Evolutionary conservation across 2,329 filamentous ascomycete species (phyloP), one percentile per base, ranked within the genome.

Genomic region (Pseudogymnoascus pannorum): DNA sequence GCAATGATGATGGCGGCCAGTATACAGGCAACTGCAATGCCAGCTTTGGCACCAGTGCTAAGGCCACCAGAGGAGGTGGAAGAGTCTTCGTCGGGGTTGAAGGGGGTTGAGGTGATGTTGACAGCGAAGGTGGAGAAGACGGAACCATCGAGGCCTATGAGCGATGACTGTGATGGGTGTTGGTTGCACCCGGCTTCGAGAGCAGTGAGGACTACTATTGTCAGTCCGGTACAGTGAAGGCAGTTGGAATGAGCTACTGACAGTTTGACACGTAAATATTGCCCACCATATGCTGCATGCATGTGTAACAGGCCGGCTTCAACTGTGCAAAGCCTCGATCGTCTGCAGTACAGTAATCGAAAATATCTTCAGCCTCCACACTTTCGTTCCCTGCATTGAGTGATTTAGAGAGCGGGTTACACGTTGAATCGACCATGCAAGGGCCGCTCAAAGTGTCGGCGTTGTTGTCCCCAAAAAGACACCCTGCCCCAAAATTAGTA

Each of bases 111-210:
- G 2, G 67, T 69, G 24, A 66, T 66, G 4, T 65, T 63, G 12
- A 72, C 64, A 57, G 61, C 38, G 9, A 58, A 61, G 9, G 38
- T 61, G 1, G 68, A 64, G 58, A 72, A 72, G 3, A 72, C 14
- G 8, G 62, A 67, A 7, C 65, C 64, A 20, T 70, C 60, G 3
- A 72, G 44, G 6, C 68, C 68, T n/a, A 72, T 64, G 1, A 65
- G 44, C 1, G 61, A 62, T 5, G 66, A 66, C 8, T 59, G 42
- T 2, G 60, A 40, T n/a, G 84, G 81, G 61, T 74, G 74, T 64
- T 86, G 80, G 59, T 76, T 68, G 66, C 85, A 87, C 5, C 80
- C 83, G 16, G 81, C 83, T 61, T 83, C 73, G 6, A 87, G 75
- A 35, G 81, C 72, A 11, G 74, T 78, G 42, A 84, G 64, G 64